Evolutionary conservation across 176 grass and related monocot species (phyloP).

Genomic region (Carex pumila): DNA sequence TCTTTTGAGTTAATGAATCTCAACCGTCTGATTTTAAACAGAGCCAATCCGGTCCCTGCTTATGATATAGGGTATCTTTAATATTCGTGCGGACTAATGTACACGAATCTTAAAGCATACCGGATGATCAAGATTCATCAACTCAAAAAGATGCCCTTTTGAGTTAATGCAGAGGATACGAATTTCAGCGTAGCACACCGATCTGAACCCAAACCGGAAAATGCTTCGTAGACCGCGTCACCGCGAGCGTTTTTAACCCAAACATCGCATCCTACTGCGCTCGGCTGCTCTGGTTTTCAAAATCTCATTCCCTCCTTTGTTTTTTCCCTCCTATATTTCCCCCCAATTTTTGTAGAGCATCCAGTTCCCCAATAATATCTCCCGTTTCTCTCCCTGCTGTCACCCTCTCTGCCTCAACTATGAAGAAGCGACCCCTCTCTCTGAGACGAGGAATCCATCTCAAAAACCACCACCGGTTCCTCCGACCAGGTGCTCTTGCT

Average conservation of each 20-base stretch:
- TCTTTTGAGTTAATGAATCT: too few species aligned
- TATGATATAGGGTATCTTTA: too few species aligned
- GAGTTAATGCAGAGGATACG: too few species aligned
- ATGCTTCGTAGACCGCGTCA: too few species aligned
- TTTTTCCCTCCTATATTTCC: constrained; percentile 43
- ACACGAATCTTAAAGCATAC: too few species aligned
- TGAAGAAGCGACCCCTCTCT: constrained; percentile 37
- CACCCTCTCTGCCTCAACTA: background rate
- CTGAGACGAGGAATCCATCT: background rate
- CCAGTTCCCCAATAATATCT: constrained; percentile 29
- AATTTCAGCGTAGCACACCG: too few species aligned
- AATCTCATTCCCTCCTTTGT: constrained; percentile 18
- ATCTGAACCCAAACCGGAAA: too few species aligned
- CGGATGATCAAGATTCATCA: too few species aligned
- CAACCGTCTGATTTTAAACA: too few species aligned
- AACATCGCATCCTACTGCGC: constrained; percentile 12
- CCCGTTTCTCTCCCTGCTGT: constrained; percentile 39
- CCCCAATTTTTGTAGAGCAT: constrained; percentile 24
- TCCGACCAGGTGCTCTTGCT: constrained; percentile 61
- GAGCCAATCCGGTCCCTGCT: too few species aligned
- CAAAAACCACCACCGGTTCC: constrained; percentile 57
- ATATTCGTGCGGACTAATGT: too few species aligned
- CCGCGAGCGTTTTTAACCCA: background rate
- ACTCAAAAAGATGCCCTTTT: too few species aligned
- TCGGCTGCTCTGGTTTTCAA: constrained; percentile 42